These are phyloP conservation scores for Aspergillus sergii DNA, from an alignment of 2,329 filamentous ascomycete species.

Conservation along the genomic window DNA sequence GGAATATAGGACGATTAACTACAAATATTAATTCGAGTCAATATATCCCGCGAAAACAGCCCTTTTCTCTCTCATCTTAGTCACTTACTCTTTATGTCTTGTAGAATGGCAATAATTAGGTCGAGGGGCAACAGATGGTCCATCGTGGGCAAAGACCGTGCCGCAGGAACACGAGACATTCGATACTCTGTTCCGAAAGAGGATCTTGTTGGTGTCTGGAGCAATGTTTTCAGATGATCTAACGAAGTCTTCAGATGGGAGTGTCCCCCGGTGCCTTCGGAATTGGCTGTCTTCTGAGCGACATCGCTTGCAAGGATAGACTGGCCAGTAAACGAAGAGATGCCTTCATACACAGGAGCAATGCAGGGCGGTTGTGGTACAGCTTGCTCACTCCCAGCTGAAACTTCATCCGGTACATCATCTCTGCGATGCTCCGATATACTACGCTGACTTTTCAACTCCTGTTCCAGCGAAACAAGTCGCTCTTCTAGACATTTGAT, in stretches of 20 bases:
- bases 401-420: not conserved
- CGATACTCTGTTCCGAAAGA: not conserved
- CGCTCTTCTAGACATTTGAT: conserved; percentile 15
- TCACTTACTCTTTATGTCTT: conserved; percentile 2
- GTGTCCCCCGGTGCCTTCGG: not conserved
- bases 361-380: not conserved
- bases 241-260: conserved; percentile 13
- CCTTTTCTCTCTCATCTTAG: not conserved
- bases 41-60: too few relatives aligned
- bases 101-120: conserved; percentile 1
- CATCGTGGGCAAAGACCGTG: not conserved
- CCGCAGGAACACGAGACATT: not conserved
- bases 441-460: not conserved
- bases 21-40: not conserved
- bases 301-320: conserved; percentile 19
- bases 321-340: conserved; percentile 19
- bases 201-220: not conserved
- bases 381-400: not conserved
- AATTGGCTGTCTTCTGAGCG: conserved; percentile 11
- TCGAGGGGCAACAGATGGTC: not conserved
- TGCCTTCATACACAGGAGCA: conserved; percentile 14
- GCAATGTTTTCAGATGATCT: conserved; percentile 14
- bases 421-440: conserved; percentile 4
- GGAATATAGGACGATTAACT: conserved; percentile 21
- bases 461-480: conserved; percentile 13